These are phyloP conservation scores for Auriscalpium microsporum DNA, from an alignment of 768 basidiomycete genomes.

Conservation along the genomic window DNA sequence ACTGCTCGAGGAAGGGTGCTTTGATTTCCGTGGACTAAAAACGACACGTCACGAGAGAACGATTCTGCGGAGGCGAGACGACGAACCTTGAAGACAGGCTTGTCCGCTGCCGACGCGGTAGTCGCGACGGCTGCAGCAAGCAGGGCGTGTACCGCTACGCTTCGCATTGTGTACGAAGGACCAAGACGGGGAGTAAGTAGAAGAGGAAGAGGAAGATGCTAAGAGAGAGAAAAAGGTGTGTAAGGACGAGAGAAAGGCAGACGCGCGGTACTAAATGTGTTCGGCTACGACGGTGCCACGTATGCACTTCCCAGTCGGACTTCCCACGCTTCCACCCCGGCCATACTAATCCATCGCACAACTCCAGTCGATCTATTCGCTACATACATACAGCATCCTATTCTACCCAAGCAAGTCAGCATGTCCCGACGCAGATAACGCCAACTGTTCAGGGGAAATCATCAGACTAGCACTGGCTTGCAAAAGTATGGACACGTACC, in stretches of 20 bases:
- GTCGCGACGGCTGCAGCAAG: slow-evolving; percentile 55
- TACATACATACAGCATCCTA: slow-evolving; percentile 11
- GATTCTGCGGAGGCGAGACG: background rate
- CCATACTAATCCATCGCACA: background rate
- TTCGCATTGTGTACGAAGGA: slow-evolving; percentile 82
- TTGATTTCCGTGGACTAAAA: slow-evolving; percentile 65
- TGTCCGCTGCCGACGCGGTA: slow-evolving; percentile 48
- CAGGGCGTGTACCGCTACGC: slow-evolving; percentile 71
- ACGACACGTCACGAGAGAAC: slow-evolving; percentile 5
- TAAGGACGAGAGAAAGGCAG: slow-evolving; percentile 1
- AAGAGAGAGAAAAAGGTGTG: slow-evolving; percentile 19
- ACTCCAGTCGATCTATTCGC: background rate
- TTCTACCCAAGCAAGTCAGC: slow-evolving; percentile 73
- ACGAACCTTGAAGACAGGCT: slow-evolving; percentile 62
- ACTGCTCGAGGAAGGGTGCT: slow-evolving; percentile 94
- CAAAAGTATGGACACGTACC: slow-evolving; percentile 36
- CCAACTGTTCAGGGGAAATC: slow-evolving; percentile 45
- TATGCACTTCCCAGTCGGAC: slow-evolving; percentile 23
- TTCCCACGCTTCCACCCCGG: slow-evolving; percentile 21
- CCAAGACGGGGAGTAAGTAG: slow-evolving; percentile 33
- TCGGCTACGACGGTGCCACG: slow-evolving; percentile 34
- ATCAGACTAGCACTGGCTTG: background rate
- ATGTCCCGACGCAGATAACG: slow-evolving; percentile 92
- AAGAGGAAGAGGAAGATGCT: slow-evolving; percentile 30
- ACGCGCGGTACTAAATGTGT: slow-evolving; percentile 25